phyloP scores from a whole-genome alignment of 2,329 filamentous ascomycete genomes.

The Talaromyces sp. region DNA sequence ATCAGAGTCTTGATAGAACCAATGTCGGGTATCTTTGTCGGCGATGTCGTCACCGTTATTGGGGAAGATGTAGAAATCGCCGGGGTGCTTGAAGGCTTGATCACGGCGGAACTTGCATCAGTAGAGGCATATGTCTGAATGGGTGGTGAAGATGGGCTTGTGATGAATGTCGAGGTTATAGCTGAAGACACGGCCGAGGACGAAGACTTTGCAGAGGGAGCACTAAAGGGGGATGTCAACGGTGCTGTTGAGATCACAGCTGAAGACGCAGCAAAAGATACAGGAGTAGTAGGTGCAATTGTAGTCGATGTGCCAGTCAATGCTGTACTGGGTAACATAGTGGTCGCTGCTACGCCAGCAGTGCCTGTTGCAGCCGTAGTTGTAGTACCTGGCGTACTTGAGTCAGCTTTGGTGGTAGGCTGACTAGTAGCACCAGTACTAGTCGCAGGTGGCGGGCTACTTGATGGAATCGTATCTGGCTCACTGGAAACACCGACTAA shows the following conservation, averaged over 20 bases:
- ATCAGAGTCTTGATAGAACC: background rate
- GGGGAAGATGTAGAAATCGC: background rate
- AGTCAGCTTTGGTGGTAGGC: background rate
- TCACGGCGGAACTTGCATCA: background rate
- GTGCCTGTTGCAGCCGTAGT: background rate
- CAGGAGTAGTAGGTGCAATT: background rate
- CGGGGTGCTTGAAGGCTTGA: background rate
- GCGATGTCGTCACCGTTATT: background rate
- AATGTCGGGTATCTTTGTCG: background rate
- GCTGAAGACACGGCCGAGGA: background rate
- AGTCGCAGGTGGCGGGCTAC: background rate
- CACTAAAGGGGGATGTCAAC: background rate
- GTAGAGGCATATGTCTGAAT: background rate
- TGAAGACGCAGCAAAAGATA: background rate
- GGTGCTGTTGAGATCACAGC: background rate
- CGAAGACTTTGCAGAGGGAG: background rate
- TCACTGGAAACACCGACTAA: background rate
- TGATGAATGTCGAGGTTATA: background rate
- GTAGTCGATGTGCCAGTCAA: background rate
- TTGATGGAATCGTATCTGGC: background rate
- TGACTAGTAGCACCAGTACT: background rate
- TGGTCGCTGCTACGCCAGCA: background rate
- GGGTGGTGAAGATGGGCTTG: background rate
- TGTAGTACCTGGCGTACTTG: background rate
- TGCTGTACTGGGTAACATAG: background rate